These are phyloP conservation scores for Microcyclospora tardicrescens DNA, from an alignment of 2,329 filamentous ascomycete genomes.

Conservation along the genomic window DNA sequence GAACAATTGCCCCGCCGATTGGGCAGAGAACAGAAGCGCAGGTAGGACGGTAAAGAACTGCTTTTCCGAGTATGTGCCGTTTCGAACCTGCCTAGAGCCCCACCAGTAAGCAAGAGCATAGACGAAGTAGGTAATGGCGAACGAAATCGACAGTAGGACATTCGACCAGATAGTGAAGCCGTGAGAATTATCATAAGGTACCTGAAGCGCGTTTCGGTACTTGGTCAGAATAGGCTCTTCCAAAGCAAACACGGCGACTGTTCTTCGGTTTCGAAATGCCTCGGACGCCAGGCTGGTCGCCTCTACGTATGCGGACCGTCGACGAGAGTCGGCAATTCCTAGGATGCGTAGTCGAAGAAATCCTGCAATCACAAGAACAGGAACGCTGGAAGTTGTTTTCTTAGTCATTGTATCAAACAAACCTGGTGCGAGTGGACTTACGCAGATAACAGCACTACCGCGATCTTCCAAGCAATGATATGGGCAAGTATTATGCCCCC, in stretches of 20 bases:
- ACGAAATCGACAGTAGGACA: conserved; percentile 30
- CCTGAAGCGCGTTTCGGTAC: conserved; percentile 26
- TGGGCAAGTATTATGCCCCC: conserved; percentile 37
- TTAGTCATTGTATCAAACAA: too few relatives aligned
- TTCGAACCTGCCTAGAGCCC: conserved; percentile 31
- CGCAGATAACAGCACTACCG: conserved; percentile 36
- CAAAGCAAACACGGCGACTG: conserved; percentile 35
- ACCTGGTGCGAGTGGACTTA: too few relatives aligned
- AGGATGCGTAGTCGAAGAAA: conserved; percentile 36
- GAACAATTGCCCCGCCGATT: conserved; percentile 35
- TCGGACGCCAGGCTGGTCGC: conserved; percentile 55
- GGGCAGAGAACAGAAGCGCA: conserved; percentile 34
- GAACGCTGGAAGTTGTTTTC: conserved; percentile 17
- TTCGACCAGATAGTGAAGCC: conserved; percentile 30
- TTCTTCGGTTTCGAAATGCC: conserved; percentile 53
- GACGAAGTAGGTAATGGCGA: conserved; percentile 35
- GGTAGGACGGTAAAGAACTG: conserved; percentile 35
- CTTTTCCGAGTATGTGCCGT: conserved; percentile 27
- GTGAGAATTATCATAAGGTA: conserved; percentile 28
- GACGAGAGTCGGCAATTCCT: conserved; percentile 48
- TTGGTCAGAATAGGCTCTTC: conserved; percentile 27
- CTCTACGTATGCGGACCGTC: conserved; percentile 50
- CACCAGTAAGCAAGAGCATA: conserved; percentile 39
- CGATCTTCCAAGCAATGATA: conserved; percentile 39
- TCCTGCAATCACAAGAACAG: conserved; percentile 34